Percentiles rank a stretch among this genome's conserved stretches.
Conservation (phyloP, 2,329 filamentous ascomycete genomes). For the Calycina marina region DNA sequence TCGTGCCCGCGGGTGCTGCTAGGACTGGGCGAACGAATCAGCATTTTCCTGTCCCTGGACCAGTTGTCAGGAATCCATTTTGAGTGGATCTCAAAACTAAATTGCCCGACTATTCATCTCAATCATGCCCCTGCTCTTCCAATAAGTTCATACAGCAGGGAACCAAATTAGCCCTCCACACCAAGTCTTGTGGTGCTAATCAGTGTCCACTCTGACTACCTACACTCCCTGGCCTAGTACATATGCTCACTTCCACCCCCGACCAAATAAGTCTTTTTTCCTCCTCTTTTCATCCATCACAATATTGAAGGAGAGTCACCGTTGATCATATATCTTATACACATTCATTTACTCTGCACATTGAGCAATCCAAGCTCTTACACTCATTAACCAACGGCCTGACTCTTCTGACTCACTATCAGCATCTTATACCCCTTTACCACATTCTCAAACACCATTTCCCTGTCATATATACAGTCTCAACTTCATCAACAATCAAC, state of each 20-base stretch:
- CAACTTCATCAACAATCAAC: conserved; percentile 6
- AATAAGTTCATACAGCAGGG: conserved; percentile 1
- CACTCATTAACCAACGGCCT: conserved; percentile 18
- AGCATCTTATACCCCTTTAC: conserved; percentile 1
- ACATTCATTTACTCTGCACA: conserved; percentile 14
- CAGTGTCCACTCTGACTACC: not conserved
- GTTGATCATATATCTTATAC: conserved; percentile 15
- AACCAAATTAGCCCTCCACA: conserved; percentile 8
- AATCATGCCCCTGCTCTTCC: conserved; percentile 14
- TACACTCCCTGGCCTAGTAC: conserved; percentile 1
- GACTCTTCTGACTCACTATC: conserved; percentile 7
- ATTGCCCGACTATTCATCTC: conserved; percentile 15
- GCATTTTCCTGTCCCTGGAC: conserved; percentile 1
- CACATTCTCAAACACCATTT: conserved; percentile 3
- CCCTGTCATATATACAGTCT: conserved; percentile 4
- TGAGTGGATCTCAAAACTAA: conserved; percentile 10
- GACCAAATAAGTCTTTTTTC: conserved; percentile 1
- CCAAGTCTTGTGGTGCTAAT: conserved; percentile 7
- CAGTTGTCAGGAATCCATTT: conserved; percentile 13
- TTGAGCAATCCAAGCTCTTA: conserved; percentile 21
- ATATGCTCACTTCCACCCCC: conserved; percentile 1
- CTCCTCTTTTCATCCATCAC: conserved; percentile 9
- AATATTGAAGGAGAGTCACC: conserved; percentile 13
- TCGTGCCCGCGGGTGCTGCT: no score
- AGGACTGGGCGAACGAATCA: no score